Evolutionary conservation across 2,329 filamentous ascomycete species (phyloP).

Genomic region (Fusarium anthophilum): DNA sequence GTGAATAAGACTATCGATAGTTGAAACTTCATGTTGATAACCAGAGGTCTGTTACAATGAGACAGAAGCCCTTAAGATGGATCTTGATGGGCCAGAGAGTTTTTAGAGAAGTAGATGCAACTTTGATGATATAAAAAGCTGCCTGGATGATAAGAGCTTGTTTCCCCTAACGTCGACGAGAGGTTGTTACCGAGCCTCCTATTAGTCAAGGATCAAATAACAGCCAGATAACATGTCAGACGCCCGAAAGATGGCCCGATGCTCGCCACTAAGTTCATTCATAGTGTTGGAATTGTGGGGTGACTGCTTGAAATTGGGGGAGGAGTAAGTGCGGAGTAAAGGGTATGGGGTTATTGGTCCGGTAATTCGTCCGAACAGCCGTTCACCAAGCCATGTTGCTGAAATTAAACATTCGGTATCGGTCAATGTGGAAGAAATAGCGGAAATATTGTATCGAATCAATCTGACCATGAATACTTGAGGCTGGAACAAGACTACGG

Average conservation of each 20-base stretch:
- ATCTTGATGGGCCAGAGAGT: fast-evolving
- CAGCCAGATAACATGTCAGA: neutral
- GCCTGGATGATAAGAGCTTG: no score
- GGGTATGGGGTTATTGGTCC: neutral
- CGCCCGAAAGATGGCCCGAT: neutral
- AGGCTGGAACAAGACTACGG: neutral
- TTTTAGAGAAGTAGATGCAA: neutral
- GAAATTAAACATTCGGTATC: neutral
- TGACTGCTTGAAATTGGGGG: no score
- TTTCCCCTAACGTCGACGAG: fast-evolving
- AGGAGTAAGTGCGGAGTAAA: no score
- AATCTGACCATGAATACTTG: neutral
- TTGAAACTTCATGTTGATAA: neutral
- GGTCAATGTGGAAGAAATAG: neutral
- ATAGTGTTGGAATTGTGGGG: neutral
- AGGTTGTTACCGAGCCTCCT: neutral
- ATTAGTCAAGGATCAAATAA: neutral
- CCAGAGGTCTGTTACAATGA: neutral
- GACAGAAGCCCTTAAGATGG: fast-evolving
- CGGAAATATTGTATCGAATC: fast-evolving
- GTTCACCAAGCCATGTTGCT: neutral
- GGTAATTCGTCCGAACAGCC: neutral
- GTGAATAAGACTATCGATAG: neutral
- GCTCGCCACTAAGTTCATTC: neutral
- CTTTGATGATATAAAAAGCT: neutral